These are phyloP conservation scores for Penicillium fuscoglaucum DNA, from an alignment of 2,329 filamentous ascomycete species.

Conservation along the genomic window DNA sequence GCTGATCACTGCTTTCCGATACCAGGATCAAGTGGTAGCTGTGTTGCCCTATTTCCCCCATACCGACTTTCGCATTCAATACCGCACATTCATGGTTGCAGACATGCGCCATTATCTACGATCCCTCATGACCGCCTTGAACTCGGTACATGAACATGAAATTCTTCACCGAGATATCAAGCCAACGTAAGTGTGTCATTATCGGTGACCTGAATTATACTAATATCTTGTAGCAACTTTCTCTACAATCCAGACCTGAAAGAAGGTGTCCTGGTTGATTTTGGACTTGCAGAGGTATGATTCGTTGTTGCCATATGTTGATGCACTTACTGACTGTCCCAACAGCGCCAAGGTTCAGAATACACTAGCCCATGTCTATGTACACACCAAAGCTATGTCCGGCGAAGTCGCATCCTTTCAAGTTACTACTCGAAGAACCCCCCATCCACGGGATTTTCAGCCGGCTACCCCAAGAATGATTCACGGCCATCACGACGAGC, in stretches of 20 bases:
- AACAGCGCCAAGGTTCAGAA: conserved; percentile 57
- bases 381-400: conserved; percentile 62
- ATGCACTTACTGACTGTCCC: conserved; percentile 8
- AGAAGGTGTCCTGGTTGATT: conserved; percentile 93
- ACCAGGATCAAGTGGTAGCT: conserved; percentile 91
- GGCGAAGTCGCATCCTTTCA: conserved; percentile 58
- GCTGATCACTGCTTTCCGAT: conserved; percentile 93
- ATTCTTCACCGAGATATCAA: conserved; percentile 97
- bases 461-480: conserved; percentile 85
- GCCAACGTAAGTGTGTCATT: conserved; percentile 61
- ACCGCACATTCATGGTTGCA: conserved; percentile 78
- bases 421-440: conserved; percentile 59
- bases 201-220: background rate
- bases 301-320: background rate
- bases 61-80: conserved; percentile 88
- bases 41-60: conserved; percentile 95
- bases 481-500: conserved; percentile 83
- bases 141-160: conserved; percentile 75
- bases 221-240: conserved; percentile 63
- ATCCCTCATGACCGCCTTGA: conserved; percentile 81
- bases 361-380: conserved; percentile 67
- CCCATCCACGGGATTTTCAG: conserved; percentile 48
- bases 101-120: conserved; percentile 90
- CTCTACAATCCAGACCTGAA: conserved; percentile 76
- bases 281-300: conserved; percentile 80